Evolutionary conservation across 495 filamentous ascomycete genomes (phyloP).

Genomic region (Daldinia caldariorum): DNA sequence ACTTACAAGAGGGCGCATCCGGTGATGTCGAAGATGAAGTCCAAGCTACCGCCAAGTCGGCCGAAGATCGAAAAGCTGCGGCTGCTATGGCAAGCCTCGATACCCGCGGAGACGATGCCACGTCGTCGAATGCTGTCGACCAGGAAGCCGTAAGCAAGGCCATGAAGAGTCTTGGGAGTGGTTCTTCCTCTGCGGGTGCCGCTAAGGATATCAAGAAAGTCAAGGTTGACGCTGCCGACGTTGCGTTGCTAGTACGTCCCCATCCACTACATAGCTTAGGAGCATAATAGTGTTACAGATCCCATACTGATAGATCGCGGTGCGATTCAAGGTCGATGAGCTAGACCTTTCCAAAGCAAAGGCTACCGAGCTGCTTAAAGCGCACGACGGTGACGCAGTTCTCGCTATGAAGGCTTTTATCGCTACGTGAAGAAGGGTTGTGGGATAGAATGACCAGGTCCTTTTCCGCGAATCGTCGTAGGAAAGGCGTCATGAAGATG

Average conservation of each 20-base stretch:
- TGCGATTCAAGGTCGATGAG: constrained; percentile 70
- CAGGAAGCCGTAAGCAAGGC: constrained; percentile 86
- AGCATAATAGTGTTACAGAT: background rate
- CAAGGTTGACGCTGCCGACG: constrained; percentile 60
- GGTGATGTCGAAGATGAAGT: constrained; percentile 69
- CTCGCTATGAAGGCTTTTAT: constrained; percentile 72
- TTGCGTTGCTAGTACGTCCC: constrained; percentile 52
- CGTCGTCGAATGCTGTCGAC: constrained; percentile 67
- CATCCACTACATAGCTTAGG: background rate
- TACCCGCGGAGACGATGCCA: constrained; percentile 65
- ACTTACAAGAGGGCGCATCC: constrained; percentile 65
- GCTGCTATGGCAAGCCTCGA: constrained; percentile 84
- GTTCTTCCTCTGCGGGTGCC: constrained; percentile 28
- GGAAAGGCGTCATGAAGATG: constrained; percentile 35
- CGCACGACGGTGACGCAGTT: constrained; percentile 79
- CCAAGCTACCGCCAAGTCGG: constrained; percentile 71
- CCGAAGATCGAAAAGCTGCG: constrained; percentile 91
- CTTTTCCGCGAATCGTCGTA: constrained; percentile 6
- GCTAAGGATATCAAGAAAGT: constrained; percentile 59
- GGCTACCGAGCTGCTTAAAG: constrained; percentile 83
- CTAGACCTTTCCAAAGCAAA: constrained; percentile 80
- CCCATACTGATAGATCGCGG: constrained; percentile 12
- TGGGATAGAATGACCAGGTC: background rate
- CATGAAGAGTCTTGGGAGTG: constrained; percentile 70
- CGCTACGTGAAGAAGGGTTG: constrained; percentile 8